Evolutionary conservation across 1,139 yeast species (phyloP).

Genomic region (Saccharomycopsis crataegensis): DNA sequence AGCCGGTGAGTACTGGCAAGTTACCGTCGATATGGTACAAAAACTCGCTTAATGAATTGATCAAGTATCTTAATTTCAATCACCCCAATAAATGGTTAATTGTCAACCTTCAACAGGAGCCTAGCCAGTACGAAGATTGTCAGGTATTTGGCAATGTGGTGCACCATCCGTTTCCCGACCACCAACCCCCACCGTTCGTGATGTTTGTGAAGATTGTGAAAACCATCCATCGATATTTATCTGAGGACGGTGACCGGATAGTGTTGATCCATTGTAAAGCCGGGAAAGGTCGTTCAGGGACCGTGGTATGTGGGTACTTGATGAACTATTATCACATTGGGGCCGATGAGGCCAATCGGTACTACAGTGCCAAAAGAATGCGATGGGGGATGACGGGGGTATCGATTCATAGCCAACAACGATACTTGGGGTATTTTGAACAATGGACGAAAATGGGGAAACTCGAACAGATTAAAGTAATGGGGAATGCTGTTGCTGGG

Average conservation of each 20-base stretch:
- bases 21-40: constrained; percentile 44
- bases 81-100: constrained; percentile 62
- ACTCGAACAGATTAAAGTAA: neutral
- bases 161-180: constrained; percentile 52
- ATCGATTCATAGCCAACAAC: constrained; percentile 59
- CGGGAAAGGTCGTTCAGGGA: constrained; percentile 90
- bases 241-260: constrained; percentile 32
- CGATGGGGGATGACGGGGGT: constrained; percentile 49
- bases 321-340: constrained; percentile 38
- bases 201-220: constrained; percentile 38
- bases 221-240: constrained; percentile 40
- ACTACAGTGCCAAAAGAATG: constrained; percentile 57
- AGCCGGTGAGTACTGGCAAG: constrained; percentile 44
- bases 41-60: constrained; percentile 46
- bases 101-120: constrained; percentile 66
- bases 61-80: constrained; percentile 38
- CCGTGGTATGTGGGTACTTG: constrained; percentile 63
- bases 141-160: constrained; percentile 23
- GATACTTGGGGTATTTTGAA: constrained; percentile 49
- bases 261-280: constrained; percentile 83
- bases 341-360: constrained; percentile 39
- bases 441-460: neutral
- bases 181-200: constrained; percentile 62
- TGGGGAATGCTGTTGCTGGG: neutral
- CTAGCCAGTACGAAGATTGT: constrained; percentile 41